Base-by-base conservation (phyloP, 768 basidiomycete species). In the Boletellus ananas region DNA sequence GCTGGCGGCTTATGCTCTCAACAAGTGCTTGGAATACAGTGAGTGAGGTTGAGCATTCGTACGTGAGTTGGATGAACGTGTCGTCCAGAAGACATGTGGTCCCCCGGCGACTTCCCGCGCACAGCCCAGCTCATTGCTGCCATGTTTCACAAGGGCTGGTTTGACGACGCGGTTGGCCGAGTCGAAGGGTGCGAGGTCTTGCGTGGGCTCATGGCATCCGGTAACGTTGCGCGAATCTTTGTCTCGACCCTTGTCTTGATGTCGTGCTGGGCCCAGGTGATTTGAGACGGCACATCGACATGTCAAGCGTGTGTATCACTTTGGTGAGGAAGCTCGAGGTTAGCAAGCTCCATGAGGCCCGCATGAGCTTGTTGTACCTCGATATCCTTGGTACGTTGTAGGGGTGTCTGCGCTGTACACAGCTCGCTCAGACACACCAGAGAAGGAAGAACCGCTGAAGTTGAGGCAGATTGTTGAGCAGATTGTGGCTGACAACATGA, bases 121-220 rank as follows among this genome's bases (percentile, higher is more conserved):
- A 3, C 9, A 9, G 29, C 29, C 3, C 50, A 49, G 40, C 21
- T 52, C 3, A 61, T 61, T 2, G 52, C 64, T 7, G 38, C 39
- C 9, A 62, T 62, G 62, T n/a, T 56, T 46, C 39, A 35, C 20
- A 29, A 52, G 9, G 51, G 64, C 49, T 61, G 47, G 33, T 64
- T 62, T 17, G 58, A 62, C 14, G 62, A 61, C 18, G 59, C 62
- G 10, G 34, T 64, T 0, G 62, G 59, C 12, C 38, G 3, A 17
- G 44, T 58, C 1, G 39, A 42, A 48, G 47, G 47, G 3, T 48
- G 34, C 9, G 21, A 9, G 33, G 20, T 41, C 11, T 48, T 48
- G 14, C n/a, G 27, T 4, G 16, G 27, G 23, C 8, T 42, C 3
- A 41, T 48, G 47, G 29, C 29, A 2, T 29, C 11, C 10, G 29